Base-by-base conservation (phyloP, 2,329 filamentous ascomycete species). In the Aspergillus niger region DNA sequence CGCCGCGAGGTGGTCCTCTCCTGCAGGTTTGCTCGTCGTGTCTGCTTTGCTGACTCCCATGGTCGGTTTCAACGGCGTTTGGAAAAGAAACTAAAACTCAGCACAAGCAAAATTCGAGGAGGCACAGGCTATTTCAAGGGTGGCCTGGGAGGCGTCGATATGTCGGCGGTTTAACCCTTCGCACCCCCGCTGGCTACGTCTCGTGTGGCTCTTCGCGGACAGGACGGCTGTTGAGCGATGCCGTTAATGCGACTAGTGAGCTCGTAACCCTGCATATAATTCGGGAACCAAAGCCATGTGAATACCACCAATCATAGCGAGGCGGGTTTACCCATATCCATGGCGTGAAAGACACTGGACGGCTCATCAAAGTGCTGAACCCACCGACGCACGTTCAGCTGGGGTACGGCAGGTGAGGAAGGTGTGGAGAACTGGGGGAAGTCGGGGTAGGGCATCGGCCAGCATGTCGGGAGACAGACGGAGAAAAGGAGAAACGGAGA, bases 401-500 rank as follows among this genome's bases (percentile, higher is more conserved):
- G 47, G 26, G 26, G 28, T 32, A 50, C 20, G 8, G 47, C 47
- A 30, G 8, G 26, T 22, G 3, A 20, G 3, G 28, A 50, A 5
- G 13, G 15, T 57, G 55, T 20, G 55, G 55, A 57, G 55, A 57
- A 57, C 44, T n/a, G 44, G 47, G 32, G 55, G 55, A 51, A 30
- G 32, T 41, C 22, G 36, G 22, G 17, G 20, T 24, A 36, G 55
- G 32, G 32, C 47, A 50, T 32, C 47, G 47, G 47, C 26, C 15
- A 28, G 15, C 8, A n/a, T 20, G 24, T 24, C 47, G 13, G 17
- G 24, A 10, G 10, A 17, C n/a, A 13, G 13, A 30, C n/a, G 32
- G 57, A 38, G 44, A 55, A 26, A 55, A 32, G 57, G 57, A 50
- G 57, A 59, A 55, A 59, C 15, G 51, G 51, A 55, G 57, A 59